Base-by-base conservation (phyloP, 495 filamentous ascomycete species). In the Trichoderma gamsii region DNA sequence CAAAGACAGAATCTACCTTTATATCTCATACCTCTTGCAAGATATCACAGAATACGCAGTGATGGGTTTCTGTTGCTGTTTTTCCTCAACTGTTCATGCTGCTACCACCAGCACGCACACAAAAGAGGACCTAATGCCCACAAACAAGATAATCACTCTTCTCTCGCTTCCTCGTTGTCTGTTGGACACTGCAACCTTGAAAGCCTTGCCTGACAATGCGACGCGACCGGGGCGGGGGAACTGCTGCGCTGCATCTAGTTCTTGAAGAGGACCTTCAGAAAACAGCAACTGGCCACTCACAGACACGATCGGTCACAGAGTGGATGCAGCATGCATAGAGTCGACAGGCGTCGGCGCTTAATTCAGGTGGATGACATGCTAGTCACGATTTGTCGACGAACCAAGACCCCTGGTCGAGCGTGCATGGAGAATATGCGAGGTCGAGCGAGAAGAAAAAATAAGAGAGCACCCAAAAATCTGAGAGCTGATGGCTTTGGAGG, bases 291-390 rank as follows among this genome's bases (percentile, higher is more conserved):
- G 46, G 52, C 65, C 65, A 67, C 27, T 67, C 65, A 67, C 44
- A 67, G 65, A 52, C 65, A 16, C 38, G 44, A 29, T 35, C 46
- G 46, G 65, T 52, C 23, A 12, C 56, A 21, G 8, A 29, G 44
- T 67, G 44, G 44, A 43, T 32, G 21, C 15, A 35, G 65, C 38
- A 44, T 56, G 65, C 65, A 67, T 67, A 46, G 52, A 56, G 44
- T 52, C 44, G 65, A 67, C 65, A 67, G 65, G 65, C 65, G 46
- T 67, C 65, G 65, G 65, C 65, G 65, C 65, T 67, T 67, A 67
- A 67, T 67, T 67, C 44, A 49, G 65, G 65, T 67, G 65, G 65
- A 52, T 66, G 65, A 61, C 56, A 61, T 61, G 56, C 56, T 61
- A 61, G 56, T 61, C 56, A 61, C 56, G 56, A 61, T 61, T 61